Evolutionary conservation across 306 rosid species (phyloP), one percentile per base, ranked within the genome.

Genomic region (Rosa chinensis): DNA sequence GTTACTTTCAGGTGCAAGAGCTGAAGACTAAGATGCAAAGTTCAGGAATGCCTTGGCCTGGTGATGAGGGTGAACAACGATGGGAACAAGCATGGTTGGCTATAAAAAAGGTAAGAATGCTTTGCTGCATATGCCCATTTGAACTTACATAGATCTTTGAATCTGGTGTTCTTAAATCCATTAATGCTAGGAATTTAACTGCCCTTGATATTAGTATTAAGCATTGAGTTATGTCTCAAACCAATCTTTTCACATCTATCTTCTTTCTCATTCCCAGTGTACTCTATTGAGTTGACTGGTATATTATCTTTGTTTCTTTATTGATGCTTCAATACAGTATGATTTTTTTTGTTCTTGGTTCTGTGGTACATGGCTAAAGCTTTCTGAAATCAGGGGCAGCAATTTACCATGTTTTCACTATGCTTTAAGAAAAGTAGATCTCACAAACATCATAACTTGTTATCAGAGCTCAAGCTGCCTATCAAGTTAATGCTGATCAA

Each of bases 31-130:
- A 69, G 80, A 93, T 95, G 98, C 82, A 87, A 87, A 74, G 93
- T 89, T 95, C 98, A 59, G 99, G 93, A 78, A 91, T 95, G 99
- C 99, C 99, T 73, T 95, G 99, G 99, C 99, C 99, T 1, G 98
- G 99, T 75, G 99, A 95, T 88, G 99, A 95, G 85, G 97, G 98
- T 18, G 90, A 93, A 85, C 73, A 91, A 49, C 85, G 92, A 76
- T 95, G 99, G 99, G 88, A 86, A 79, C 94, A 89, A 85, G 98
- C 99, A 83, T 95, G 99, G 98, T 83, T 10, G 66, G 97, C 99
- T 77, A 92, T 95, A 70, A 95, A 95, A 84, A 95, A 85, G 91
- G 99, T 90, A 76, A 82, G 87, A 71, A 44, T 84, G 53, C 59
- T 79, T 76, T 78, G 58, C 72, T 63, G 73, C 69, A 52, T 79